Percentiles rank a stretch among this genome's conserved stretches.
These are phyloP conservation scores for Cronartium quercuum DNA, from an alignment of 1,284 basidiomycete species.

Conservation along the genomic window DNA sequence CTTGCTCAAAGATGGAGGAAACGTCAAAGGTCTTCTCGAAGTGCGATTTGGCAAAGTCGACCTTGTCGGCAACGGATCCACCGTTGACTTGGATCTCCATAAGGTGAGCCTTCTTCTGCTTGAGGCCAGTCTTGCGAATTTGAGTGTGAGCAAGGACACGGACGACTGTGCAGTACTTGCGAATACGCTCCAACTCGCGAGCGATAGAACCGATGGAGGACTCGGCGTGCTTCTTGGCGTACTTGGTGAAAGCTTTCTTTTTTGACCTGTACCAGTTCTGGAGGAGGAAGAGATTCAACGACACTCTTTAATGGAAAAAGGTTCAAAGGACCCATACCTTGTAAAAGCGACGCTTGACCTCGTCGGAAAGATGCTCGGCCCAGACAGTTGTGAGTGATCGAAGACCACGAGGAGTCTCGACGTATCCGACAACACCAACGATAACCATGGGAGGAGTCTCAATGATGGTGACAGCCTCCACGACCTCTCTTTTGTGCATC, in stretches of 20 bases:
- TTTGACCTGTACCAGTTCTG: conserved; percentile 99
- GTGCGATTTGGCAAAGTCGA: conserved; percentile 86
- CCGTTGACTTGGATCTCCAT: conserved; percentile 99
- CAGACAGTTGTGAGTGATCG: conserved; percentile 69
- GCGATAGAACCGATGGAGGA: conserved; percentile 75
- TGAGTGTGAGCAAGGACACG: conserved; percentile 99
- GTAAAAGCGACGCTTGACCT: conserved; percentile 99
- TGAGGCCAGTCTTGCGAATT: conserved; percentile 88
- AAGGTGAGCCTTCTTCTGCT: conserved; percentile 99
- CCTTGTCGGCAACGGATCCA: conserved; percentile 93
- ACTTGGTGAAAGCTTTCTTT: conserved; percentile 97
- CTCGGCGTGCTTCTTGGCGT: conserved; percentile 75
- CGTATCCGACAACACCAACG: conserved; percentile 98
- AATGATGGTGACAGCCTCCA: conserved; percentile 92
- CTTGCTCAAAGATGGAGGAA: conserved; percentile 81
- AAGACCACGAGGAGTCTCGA: conserved; percentile 98
- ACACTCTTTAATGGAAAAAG: too few species aligned
- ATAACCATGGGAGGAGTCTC: conserved; percentile 97
- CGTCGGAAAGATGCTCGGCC: conserved; percentile 64
- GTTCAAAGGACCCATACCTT: conserved; percentile 52
- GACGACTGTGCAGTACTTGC: conserved; percentile 99
- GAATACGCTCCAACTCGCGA: conserved; percentile 97
- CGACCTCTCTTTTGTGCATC: conserved; percentile 99
- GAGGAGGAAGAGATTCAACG: not conserved
- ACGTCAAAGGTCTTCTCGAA: conserved; percentile 97